phyloP scores from a whole-genome alignment of 768 basidiomycete genomes.

The Boletellus ananas region DNA sequence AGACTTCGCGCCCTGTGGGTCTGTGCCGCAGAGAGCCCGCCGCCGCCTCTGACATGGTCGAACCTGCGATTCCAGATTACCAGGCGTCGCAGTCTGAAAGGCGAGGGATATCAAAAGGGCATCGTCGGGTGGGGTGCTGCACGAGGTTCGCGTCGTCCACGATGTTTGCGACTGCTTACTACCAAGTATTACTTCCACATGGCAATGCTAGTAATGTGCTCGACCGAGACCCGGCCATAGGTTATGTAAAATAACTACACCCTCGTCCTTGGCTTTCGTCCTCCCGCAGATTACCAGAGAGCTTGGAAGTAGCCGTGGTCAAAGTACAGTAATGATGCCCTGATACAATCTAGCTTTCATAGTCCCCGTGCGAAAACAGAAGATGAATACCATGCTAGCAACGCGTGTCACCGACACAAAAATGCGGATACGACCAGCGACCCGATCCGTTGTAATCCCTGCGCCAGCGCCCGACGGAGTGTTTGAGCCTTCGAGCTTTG shows the following conservation, averaged over 20 bases:
- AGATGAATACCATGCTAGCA: background rate
- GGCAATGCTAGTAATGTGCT: constrained; percentile 9
- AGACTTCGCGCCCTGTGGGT: constrained; percentile 48
- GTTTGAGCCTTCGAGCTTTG: constrained; percentile 21
- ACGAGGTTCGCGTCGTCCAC: constrained; percentile 19
- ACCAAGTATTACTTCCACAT: constrained; percentile 19
- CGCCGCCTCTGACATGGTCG: constrained; percentile 25
- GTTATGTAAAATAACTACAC: constrained; percentile 29
- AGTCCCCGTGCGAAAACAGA: constrained; percentile 20
- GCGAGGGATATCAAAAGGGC: constrained; percentile 23
- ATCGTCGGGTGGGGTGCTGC: constrained; percentile 24
- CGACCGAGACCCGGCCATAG: too few relatives aligned
- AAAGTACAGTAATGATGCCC: constrained; percentile 19
- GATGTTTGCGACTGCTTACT: constrained; percentile 34
- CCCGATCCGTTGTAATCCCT: constrained; percentile 24
- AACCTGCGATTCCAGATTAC: constrained; percentile 17
- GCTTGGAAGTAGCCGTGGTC: constrained; percentile 7
- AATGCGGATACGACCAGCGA: constrained; percentile 30
- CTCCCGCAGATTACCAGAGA: constrained; percentile 12
- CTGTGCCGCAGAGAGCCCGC: constrained; percentile 18
- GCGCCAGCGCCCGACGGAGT: constrained; percentile 23
- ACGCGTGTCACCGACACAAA: constrained; percentile 28
- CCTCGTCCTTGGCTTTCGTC: constrained; percentile 7
- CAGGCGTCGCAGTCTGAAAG: constrained; percentile 8
- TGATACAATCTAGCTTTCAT: constrained; percentile 21